These are phyloP conservation scores for Pleoardoris graminearum DNA, from an alignment of 2,329 filamentous ascomycete genomes.

Conservation along the genomic window DNA sequence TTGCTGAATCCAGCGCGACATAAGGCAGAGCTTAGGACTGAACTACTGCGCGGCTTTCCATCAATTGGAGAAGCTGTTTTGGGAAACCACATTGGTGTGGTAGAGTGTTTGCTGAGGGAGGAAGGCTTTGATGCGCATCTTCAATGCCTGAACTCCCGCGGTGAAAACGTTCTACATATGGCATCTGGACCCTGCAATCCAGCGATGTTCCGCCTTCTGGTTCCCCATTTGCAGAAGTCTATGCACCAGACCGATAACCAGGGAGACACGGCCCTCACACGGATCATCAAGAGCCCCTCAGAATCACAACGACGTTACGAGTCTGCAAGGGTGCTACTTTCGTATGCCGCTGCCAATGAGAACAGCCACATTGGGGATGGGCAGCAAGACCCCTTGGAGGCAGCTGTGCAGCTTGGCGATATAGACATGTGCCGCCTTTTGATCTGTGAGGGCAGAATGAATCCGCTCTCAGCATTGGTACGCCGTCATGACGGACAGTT, in stretches of 20 bases:
- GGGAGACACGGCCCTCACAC: constrained; percentile 6
- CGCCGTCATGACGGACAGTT: constrained; percentile 1
- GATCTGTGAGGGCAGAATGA: constrained; percentile 10
- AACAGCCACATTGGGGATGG: background rate
- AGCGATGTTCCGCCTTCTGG: constrained; percentile 9
- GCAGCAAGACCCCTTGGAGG: constrained; percentile 7
- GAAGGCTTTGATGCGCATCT: constrained; percentile 7
- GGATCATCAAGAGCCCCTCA: constrained; percentile 5
- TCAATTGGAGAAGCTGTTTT: constrained; percentile 5
- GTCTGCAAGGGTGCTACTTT: constrained; percentile 8
- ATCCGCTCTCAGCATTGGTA: constrained; percentile 10
- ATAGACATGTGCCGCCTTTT: constrained; percentile 11
- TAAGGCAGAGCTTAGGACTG: constrained; percentile 2
- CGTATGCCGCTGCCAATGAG: background rate
- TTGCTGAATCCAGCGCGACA: constrained; percentile 10
- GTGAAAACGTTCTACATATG: constrained; percentile 12
- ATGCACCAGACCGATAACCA: constrained; percentile 6
- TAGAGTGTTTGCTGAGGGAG: constrained; percentile 8
- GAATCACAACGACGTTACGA: background rate
- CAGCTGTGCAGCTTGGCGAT: constrained; percentile 11
- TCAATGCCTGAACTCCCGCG: background rate
- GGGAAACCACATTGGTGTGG: constrained; percentile 6
- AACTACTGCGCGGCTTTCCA: background rate
- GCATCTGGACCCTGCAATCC: constrained; percentile 12
- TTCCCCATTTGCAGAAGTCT: constrained; percentile 2